Evolutionary conservation across 2,329 filamentous ascomycete species (phyloP).

Genomic region (Fusarium fujikuroi): DNA sequence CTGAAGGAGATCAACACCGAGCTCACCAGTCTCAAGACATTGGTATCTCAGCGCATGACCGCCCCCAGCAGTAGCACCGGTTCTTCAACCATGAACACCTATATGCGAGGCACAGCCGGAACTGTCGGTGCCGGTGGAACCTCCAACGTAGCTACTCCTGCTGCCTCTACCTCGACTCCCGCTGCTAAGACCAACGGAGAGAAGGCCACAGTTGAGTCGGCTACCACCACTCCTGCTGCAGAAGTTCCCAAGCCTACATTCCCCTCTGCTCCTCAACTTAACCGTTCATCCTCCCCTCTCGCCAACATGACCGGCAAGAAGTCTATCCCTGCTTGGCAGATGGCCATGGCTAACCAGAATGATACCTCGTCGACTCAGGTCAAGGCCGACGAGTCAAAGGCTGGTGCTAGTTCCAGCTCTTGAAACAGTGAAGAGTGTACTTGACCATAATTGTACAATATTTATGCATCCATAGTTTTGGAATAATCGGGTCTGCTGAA

Average conservation of each 20-base stretch:
- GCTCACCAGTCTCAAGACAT: conserved; percentile 89
- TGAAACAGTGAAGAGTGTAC: conserved; percentile 7
- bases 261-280: conserved; percentile 43
- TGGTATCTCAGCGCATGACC: conserved; percentile 75
- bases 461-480: conserved; percentile 30
- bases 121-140: background rate
- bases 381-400: conserved; percentile 43
- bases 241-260: conserved; percentile 49
- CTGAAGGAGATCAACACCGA: conserved; percentile 88
- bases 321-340: conserved; percentile 83
- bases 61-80: conserved; percentile 45
- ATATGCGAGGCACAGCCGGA: conserved; percentile 40
- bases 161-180: conserved; percentile 40
- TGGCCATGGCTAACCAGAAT: conserved; percentile 72
- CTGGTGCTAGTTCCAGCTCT: conserved; percentile 33
- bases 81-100: conserved; percentile 40
- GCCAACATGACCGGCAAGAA: conserved; percentile 62
- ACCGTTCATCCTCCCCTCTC: conserved; percentile 51
- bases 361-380: conserved; percentile 44
- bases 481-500: conserved; percentile 25
- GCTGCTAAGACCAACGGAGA: conserved; percentile 43
- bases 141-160: conserved; percentile 33
- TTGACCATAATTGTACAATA: conserved; percentile 34
- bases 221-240: conserved; percentile 39
- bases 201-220: conserved; percentile 41